Evolutionary conservation across 2,329 filamentous ascomycete genomes (phyloP).

Genomic region (Aureobasidium sp.): DNA sequence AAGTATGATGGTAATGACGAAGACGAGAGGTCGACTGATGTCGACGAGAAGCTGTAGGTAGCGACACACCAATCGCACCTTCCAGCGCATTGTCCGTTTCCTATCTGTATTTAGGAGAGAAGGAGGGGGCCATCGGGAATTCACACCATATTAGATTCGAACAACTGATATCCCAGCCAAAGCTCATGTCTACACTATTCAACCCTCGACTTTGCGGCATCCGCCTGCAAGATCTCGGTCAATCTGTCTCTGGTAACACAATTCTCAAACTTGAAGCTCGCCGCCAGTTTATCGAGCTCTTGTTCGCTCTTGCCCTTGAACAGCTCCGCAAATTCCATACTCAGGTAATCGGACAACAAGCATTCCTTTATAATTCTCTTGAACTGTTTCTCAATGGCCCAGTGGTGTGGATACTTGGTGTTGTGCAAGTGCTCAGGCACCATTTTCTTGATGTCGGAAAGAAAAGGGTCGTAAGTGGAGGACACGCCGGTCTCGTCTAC

Average conservation of each 20-base stretch:
- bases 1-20: no score
- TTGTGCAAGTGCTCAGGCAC: constrained; percentile 37
- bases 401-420: constrained; percentile 16
- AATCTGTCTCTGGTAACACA: constrained; percentile 45
- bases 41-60: no score
- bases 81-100: no score
- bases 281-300: constrained; percentile 48
- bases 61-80: no score
- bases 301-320: constrained; percentile 45
- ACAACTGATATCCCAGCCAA: no score
- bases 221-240: constrained; percentile 42
- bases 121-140: no score
- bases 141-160: no score
- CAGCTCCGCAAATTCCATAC: constrained; percentile 47
- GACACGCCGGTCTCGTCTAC: constrained; percentile 16
- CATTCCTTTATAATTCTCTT: constrained; percentile 16
- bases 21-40: no score
- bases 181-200: not conserved
- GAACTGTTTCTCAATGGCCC: constrained; percentile 16
- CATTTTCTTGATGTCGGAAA: constrained; percentile 16
- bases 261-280: constrained; percentile 47
- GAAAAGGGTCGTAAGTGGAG: constrained; percentile 13
- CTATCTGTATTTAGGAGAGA: no score
- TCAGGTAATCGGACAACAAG: constrained; percentile 25
- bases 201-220: constrained; percentile 27